phyloP scores from a whole-genome alignment of 2,329 filamentous ascomycete species.

The Aspergillaceae sp. region DNA sequence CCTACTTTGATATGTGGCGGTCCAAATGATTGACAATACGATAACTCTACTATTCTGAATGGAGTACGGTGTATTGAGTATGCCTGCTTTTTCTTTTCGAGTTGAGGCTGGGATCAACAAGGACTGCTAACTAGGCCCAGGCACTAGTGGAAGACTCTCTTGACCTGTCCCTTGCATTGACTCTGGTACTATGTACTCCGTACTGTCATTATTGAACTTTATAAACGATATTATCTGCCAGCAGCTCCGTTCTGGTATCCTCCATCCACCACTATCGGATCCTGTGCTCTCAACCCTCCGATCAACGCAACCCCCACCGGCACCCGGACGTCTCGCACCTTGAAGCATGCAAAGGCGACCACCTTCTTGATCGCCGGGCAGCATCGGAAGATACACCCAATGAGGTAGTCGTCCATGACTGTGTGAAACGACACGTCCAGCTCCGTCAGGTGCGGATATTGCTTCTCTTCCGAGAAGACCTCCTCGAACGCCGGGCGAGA shows the following conservation, averaged over 20 bases:
- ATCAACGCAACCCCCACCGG: constrained; percentile 52
- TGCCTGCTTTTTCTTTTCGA: too few species aligned
- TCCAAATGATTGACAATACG: too few species aligned
- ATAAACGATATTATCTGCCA: not conserved
- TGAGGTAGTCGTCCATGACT: constrained; percentile 37
- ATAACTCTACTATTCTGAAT: too few species aligned
- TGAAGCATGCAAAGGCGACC: constrained; percentile 56
- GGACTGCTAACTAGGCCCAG: too few species aligned
- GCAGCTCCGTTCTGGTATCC: not conserved
- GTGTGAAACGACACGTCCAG: constrained; percentile 66
- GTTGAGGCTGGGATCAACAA: too few species aligned
- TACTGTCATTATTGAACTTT: too few species aligned
- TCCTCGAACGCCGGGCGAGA: constrained; percentile 61
- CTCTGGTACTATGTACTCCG: too few species aligned
- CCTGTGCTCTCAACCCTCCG: constrained; percentile 51
- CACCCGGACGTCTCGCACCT: constrained; percentile 48
- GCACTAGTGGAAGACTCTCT: too few species aligned
- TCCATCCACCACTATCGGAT: constrained; percentile 39
- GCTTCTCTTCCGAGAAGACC: constrained; percentile 55
- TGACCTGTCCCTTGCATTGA: too few species aligned
- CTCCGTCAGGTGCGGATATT: constrained; percentile 60
- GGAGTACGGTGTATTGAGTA: too few species aligned
- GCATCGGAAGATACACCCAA: constrained; percentile 36
- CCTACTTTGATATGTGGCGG: too few species aligned
- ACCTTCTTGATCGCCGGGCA: constrained; percentile 46